Base-by-base conservation (phyloP, 371 early-diverging fungal genomes). In the Mortierella sp. region DNA sequence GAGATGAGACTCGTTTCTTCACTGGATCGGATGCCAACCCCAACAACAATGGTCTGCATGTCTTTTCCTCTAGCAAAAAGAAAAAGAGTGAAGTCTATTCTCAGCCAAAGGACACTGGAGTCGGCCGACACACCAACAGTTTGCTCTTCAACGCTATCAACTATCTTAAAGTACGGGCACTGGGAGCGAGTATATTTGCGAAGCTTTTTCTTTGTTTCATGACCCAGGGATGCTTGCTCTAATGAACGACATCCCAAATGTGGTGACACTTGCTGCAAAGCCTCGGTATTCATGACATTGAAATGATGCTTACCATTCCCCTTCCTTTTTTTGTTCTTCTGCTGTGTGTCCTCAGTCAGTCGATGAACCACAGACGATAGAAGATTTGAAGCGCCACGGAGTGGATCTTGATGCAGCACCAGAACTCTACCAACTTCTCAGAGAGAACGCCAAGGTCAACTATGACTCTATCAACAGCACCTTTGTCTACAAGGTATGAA, bases 401-500 rank as follows among this genome's bases (percentile, higher is more conserved):
- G 86, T 90, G 7, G 91, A 93, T 62, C 85, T 94, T 52, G 68
- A 74, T 44, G 84, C 84, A 12, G 88, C 89, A 57, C 82, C 75
- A 11, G 79, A 84, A 2, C 81, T 92, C 60, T 90, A 86, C 82
- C 82, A 87, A 0, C 85, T 88, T 30, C 72, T 94, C 58, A 83
- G 82, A 6, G 66, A 84, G 44, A 94, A 91, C 68, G 87, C 87
- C 43, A 93, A 93, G 62, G 88, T 94, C 26, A 84, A 84, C 0
- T 93, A 85, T 80, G 87, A 90, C 68, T 61, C 84, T 1, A 51
- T 74, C 11, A 84, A 84, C 37, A 66, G 83, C 9, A 91, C 91
- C 1, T 92, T 93, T 80, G 86, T 87, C 6, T 94, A 93, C 80
- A 91, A 90, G 84, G 90, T 87, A 81, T n/a, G n/a, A n/a, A n/a